Conservation (phyloP, 495 filamentous ascomycete species). For the Penicillium alfredii region DNA sequence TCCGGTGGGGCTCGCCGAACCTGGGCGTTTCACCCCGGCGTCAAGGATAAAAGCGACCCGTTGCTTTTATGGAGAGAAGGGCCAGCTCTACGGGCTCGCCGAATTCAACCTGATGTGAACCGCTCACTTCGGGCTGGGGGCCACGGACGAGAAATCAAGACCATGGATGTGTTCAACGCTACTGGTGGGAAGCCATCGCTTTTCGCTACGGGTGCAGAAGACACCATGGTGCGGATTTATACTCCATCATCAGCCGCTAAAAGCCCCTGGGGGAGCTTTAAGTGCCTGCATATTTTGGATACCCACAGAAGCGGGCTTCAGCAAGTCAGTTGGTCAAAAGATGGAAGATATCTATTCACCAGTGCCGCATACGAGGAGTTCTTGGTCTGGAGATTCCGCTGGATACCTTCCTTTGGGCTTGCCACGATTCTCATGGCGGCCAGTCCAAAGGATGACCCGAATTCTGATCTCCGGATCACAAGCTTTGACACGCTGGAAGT, state of each 20-base stretch:
- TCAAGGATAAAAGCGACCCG: conserved; percentile 19
- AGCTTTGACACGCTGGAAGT: conserved; percentile 58
- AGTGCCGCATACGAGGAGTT: conserved; percentile 85
- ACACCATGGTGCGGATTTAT: conserved; percentile 71
- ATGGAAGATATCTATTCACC: conserved; percentile 67
- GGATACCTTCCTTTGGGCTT: conserved; percentile 47
- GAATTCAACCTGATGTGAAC: conserved; percentile 43
- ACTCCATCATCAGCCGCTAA: conserved; percentile 12
- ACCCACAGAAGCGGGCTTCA: conserved; percentile 81
- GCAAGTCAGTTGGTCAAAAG: conserved; percentile 63
- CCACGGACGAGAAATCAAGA: conserved; percentile 87
- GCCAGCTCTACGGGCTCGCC: conserved; percentile 36
- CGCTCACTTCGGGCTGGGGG: conserved; percentile 57
- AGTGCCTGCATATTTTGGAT: conserved; percentile 58
- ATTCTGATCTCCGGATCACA: conserved; percentile 71
- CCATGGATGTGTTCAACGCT: conserved; percentile 48
- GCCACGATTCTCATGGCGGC: conserved; percentile 58
- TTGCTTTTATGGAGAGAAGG: conserved; percentile 50
- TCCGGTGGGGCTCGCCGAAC: conserved; percentile 79
- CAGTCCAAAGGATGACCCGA: conserved; percentile 51
- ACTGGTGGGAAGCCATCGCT: conserved; percentile 12
- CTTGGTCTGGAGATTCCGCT: conserved; percentile 67
- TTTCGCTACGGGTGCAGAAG: conserved; percentile 83
- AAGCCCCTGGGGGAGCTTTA: conserved; percentile 31
- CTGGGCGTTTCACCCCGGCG: conserved; percentile 50